Percentiles rank a stretch among this genome's conserved stretches.
phyloP scores from a whole-genome alignment of 108 stramenopile species.

The Cyclotella baltica region DNA sequence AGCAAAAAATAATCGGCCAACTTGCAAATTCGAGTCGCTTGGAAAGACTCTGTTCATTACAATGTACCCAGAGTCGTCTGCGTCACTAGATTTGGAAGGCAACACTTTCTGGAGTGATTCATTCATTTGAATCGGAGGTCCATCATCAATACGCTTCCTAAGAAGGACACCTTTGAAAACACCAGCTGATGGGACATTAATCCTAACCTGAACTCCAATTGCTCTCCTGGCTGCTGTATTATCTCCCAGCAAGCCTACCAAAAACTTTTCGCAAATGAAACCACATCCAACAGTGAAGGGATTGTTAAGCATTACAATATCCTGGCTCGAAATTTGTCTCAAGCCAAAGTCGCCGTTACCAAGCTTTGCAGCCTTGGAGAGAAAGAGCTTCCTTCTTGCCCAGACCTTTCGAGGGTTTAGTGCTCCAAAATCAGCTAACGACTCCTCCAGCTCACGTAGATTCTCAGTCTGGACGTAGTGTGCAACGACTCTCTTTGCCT shows the following conservation, averaged over 20 bases:
- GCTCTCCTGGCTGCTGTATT: conserved; percentile 18
- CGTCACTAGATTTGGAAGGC: conserved; percentile 28
- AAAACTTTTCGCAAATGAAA: conserved; percentile 28
- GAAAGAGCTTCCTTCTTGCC: conserved; percentile 25
- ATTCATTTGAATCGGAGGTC: conserved; percentile 52
- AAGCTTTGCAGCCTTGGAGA: conserved; percentile 23
- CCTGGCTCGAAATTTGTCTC: neutral
- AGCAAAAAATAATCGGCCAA: conserved; percentile 13
- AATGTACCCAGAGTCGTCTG: conserved; percentile 18
- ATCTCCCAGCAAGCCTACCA: conserved; percentile 16
- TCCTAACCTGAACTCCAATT: conserved; percentile 36
- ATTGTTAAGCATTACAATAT: conserved; percentile 26
- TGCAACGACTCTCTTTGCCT: conserved; percentile 16
- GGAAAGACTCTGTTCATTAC: conserved; percentile 27
- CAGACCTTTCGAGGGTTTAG: conserved; percentile 29
- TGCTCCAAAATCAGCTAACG: conserved; percentile 32
- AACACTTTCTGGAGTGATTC: conserved; percentile 60
- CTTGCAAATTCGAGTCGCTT: neutral
- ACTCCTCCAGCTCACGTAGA: conserved; percentile 31
- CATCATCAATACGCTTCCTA: conserved; percentile 25
- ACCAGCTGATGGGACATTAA: conserved; percentile 28
- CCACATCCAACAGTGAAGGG: conserved; percentile 39
- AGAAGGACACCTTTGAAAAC: conserved; percentile 61
- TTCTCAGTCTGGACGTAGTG: conserved; percentile 33
- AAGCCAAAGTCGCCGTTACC: neutral